phyloP scores from a whole-genome alignment of 2,329 filamentous ascomycete species.

The Emergomyces orientalis region DNA sequence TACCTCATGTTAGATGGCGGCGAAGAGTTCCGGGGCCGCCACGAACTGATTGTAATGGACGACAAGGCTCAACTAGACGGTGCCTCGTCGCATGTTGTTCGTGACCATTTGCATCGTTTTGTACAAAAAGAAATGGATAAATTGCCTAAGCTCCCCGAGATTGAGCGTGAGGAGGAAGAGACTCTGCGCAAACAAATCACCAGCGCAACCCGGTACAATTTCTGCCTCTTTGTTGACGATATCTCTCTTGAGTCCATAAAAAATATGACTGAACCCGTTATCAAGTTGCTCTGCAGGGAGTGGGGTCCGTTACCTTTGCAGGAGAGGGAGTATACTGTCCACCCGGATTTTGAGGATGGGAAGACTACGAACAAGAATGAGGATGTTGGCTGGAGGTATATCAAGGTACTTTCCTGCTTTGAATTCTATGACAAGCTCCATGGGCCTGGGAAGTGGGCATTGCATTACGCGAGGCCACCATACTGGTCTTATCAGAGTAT shows the following conservation, averaged over 20 bases:
- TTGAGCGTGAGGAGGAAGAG: background rate
- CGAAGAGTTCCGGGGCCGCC: slow-evolving; percentile 10
- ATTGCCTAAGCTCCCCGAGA: background rate
- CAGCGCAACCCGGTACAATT: slow-evolving; percentile 14
- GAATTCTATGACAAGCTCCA: slow-evolving; percentile 3
- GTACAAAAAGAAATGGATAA: slow-evolving; percentile 8
- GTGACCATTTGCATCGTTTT: slow-evolving; percentile 13
- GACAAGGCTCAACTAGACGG: slow-evolving; percentile 12
- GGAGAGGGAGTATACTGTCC: slow-evolving; percentile 13
- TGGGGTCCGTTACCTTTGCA: slow-evolving; percentile 11
- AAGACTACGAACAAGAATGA: slow-evolving; percentile 13
- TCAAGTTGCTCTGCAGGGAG: slow-evolving; percentile 13
- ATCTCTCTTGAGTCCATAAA: slow-evolving; percentile 16
- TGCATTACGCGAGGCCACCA: slow-evolving; percentile 5
- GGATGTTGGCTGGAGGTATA: slow-evolving; percentile 18
- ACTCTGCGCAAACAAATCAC: background rate
- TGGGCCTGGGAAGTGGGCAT: background rate
- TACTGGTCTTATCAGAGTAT: background rate
- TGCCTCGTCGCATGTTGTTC: slow-evolving; percentile 11
- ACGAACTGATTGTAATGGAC: slow-evolving; percentile 12
- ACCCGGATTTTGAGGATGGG: slow-evolving; percentile 17
- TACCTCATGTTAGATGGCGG: slow-evolving; percentile 1
- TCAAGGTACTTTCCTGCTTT: background rate
- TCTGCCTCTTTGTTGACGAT: slow-evolving; percentile 17
- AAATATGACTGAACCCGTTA: slow-evolving; percentile 13